Evolutionary conservation across 2,329 filamentous ascomycete genomes (phyloP), one percentile per base, ranked within the genome.

Genomic region (Penicillium sp.): DNA sequence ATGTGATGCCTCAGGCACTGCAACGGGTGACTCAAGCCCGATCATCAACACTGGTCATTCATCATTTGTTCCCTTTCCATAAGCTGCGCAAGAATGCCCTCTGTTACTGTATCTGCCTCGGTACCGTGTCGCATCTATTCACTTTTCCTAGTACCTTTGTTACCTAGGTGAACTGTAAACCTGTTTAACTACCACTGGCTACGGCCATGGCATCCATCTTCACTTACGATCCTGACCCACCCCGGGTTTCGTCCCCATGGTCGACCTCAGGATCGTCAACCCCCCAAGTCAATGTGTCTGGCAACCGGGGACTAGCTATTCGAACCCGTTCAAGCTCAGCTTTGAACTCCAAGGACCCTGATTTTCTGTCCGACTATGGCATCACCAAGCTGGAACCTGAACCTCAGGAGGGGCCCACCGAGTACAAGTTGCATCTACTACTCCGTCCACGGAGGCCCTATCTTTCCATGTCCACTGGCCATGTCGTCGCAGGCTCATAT

Each of bases 341-440:
- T 41, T 63, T 76, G 27, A 74, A 72, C 53, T 75, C 70, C 49
- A 74, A 70, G 53, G 71, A 74, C 58, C 64, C 75, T 56, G 65
- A 75, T 64, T 66, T 74, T 60, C 63, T 76, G 65, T 68, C 75
- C 49, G 84, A 88, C 54, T 87, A 86, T 70, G 84, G 83, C 1
- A 84, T 95, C 46, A 89, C 87, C 45, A 91, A 88, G 68, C 79
- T 99, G 16, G 88, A 93, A 61, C 88, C 93, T 13, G 95, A 99
- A 73, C 93, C 93, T 6, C 93, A 98, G 70, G 89, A 96, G 61
- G 95, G 95, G 0, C 92, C 95, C 19, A 96, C 91, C 0, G 95
- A 99, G 76, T 99, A 99, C 77, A 99, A 99, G 74, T 78, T 99
- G 44, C 95, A 98, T 75, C 80, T 99, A 6, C 82, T 98, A 7